These are phyloP conservation scores for Yamadazyma takamatsuzukensis DNA, from an alignment of 805 yeast species.

Conservation along the genomic window DNA sequence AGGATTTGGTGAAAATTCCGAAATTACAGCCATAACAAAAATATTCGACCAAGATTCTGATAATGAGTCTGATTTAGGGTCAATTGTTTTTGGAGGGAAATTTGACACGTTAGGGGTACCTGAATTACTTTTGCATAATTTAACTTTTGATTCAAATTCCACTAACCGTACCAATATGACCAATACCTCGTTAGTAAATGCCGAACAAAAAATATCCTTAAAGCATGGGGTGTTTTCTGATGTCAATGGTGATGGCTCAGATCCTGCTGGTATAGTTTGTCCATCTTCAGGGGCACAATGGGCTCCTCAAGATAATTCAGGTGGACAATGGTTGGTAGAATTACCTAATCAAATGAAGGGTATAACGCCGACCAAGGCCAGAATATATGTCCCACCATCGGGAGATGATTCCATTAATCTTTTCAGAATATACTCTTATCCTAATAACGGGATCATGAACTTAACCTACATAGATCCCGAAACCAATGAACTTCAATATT, in stretches of 20 bases:
- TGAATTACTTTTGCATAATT: constrained; percentile 37
- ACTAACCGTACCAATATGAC: constrained; percentile 23
- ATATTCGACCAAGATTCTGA: constrained; percentile 30
- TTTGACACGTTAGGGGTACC: constrained; percentile 60
- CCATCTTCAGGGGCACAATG: constrained; percentile 52
- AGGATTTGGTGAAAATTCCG: constrained; percentile 66
- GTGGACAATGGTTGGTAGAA: constrained; percentile 65
- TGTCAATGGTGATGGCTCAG: constrained; percentile 35
- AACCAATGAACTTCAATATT: constrained; percentile 51
- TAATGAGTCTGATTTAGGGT: constrained; percentile 27
- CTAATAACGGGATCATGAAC: constrained; percentile 89
- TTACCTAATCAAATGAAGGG: constrained; percentile 49
- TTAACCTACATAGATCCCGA: constrained; percentile 77
- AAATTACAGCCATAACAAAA: constrained; percentile 59
- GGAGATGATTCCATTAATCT: constrained; percentile 49
- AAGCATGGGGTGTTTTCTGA: constrained; percentile 51
- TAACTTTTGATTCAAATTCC: constrained; percentile 23
- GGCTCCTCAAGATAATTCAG: constrained; percentile 43
- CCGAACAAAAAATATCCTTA: constrained; percentile 61
- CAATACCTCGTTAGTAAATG: constrained; percentile 42
- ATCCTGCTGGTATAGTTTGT: constrained; percentile 47
- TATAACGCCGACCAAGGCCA: constrained; percentile 63
- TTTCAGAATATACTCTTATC: constrained; percentile 73
- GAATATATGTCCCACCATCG: constrained; percentile 65
- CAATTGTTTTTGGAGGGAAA: constrained; percentile 75